phyloP scores from a whole-genome alignment of 2,329 filamentous ascomycete genomes.

The Xylaria hypoxylon region DNA sequence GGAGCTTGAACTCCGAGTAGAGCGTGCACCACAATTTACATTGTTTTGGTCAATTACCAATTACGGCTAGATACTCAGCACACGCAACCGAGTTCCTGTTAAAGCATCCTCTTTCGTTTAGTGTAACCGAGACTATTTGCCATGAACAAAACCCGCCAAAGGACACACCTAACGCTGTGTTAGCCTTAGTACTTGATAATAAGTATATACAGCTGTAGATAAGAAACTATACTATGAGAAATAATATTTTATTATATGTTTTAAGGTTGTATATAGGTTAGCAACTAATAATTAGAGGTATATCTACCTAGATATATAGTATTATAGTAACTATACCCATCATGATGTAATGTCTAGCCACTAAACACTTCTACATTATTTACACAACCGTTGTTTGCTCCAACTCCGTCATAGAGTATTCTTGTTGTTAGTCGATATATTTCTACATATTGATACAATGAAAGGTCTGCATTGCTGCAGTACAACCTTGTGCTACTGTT shows the following conservation, averaged over 20 bases:
- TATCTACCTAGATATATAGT: too few relatives aligned
- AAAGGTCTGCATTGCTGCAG: neutral
- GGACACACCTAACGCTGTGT: neutral
- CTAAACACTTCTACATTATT: too few relatives aligned
- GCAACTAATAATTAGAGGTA: too few relatives aligned
- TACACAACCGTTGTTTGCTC: too few relatives aligned
- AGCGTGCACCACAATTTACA: neutral
- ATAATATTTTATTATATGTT: neutral
- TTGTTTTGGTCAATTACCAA: neutral
- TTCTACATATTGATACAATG: too few relatives aligned
- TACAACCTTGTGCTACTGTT: neutral
- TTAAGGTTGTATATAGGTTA: neutral
- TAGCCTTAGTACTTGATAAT: too few relatives aligned
- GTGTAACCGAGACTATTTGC: neutral
- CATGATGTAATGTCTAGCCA: too few relatives aligned
- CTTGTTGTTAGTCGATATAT: too few relatives aligned
- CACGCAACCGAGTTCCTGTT: neutral
- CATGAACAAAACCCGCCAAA: neutral
- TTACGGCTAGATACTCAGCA: neutral
- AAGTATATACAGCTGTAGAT: neutral
- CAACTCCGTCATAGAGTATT: too few relatives aligned
- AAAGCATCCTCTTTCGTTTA: neutral
- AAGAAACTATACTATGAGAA: neutral
- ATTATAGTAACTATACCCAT: too few relatives aligned
- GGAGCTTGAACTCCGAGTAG: neutral